phyloP scores from a whole-genome alignment of 495 filamentous ascomycete genomes.

The Neurospora terricola region DNA sequence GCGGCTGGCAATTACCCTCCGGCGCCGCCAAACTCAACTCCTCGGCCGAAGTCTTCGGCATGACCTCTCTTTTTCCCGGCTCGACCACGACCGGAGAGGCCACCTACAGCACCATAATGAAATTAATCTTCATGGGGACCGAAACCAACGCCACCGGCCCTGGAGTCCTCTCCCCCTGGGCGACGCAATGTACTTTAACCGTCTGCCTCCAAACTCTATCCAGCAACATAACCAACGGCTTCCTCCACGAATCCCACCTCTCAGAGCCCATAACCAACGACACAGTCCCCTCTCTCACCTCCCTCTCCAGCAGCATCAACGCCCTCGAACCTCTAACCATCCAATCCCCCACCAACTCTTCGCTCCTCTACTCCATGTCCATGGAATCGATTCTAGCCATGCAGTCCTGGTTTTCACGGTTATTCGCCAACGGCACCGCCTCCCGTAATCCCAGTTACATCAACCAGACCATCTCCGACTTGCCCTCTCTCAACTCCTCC shows the following conservation, averaged over 20 bases:
- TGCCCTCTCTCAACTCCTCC: not conserved
- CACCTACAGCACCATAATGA: conserved; percentile 19
- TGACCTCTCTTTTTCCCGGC: conserved; percentile 17
- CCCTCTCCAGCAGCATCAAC: not conserved
- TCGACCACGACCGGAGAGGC: conserved; percentile 3
- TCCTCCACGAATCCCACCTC: conserved; percentile 9
- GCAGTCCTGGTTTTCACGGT: conserved; percentile 11
- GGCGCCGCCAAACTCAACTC: conserved; percentile 10
- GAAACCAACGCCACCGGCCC: conserved; percentile 6
- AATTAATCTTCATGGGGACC: conserved; percentile 18
- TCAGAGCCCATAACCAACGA: not conserved
- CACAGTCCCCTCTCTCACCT: not conserved
- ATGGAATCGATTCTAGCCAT: conserved; percentile 8
- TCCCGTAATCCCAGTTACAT: conserved; percentile 1
- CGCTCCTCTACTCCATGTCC: not conserved
- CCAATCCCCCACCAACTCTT: conserved; percentile 1
- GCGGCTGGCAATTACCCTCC: conserved; percentile 17
- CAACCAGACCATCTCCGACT: conserved; percentile 7
- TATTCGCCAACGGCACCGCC: conserved; percentile 14
- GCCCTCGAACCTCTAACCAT: not conserved
- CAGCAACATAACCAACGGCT: conserved; percentile 6
- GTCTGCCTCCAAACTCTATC: conserved; percentile 12
- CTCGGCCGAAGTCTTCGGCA: conserved; percentile 14
- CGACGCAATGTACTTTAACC: conserved; percentile 10
- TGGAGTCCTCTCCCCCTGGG: conserved; percentile 10